Conservation (phyloP, 176 grass and related monocot genomes). For the Aegilops speltoides region DNA sequence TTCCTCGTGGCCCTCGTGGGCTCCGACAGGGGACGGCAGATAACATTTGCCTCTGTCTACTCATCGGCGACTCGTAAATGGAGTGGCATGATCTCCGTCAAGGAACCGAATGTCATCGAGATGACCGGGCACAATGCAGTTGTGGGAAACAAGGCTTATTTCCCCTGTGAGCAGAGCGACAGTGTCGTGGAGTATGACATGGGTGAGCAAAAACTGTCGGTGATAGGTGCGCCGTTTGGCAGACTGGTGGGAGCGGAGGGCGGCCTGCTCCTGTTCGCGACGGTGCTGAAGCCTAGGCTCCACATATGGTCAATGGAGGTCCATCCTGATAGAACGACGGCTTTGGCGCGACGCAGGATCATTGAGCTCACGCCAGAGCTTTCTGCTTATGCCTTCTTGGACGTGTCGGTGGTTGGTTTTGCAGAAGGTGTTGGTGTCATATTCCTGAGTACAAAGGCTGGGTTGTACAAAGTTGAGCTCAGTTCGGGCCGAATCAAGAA, state of each 20-base stretch:
- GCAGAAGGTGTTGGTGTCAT: background rate
- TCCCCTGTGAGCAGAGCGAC: background rate
- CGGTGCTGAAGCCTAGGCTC: background rate
- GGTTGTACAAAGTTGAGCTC: background rate
- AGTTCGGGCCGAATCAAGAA: background rate
- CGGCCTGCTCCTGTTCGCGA: background rate
- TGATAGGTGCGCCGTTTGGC: background rate
- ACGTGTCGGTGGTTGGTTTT: background rate
- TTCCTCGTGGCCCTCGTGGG: background rate
- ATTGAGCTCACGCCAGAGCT: background rate
- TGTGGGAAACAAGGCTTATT: background rate
- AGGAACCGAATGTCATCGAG: background rate
- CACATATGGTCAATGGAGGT: background rate
- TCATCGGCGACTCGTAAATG: background rate
- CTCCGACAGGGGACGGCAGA: background rate
- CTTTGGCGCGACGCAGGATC: background rate
- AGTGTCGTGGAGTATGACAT: background rate
- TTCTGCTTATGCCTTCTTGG: background rate
- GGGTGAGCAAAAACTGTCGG: background rate
- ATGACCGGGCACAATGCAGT: background rate
- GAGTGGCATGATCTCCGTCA: background rate
- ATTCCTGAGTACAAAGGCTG: background rate
- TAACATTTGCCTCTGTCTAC: background rate
- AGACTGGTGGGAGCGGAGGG: background rate
- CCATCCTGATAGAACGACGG: background rate